Evolutionary conservation across 768 basidiomycete genomes (phyloP).

Genomic region (Tremella fuciformis): DNA sequence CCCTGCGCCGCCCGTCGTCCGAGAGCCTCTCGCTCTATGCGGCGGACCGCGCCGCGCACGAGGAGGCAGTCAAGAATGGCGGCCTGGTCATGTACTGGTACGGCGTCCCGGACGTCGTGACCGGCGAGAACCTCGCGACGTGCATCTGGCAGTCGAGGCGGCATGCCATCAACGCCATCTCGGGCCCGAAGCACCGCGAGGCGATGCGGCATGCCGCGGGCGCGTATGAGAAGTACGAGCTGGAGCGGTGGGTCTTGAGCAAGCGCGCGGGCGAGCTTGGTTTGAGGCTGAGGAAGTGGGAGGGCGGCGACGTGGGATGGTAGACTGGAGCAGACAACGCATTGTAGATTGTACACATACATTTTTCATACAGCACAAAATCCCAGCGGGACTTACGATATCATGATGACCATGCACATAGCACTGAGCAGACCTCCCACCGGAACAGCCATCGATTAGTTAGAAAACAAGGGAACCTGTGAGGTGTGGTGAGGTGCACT

Average conservation of each 20-base stretch:
- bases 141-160: constrained; percentile 79
- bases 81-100: constrained; percentile 90
- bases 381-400: no score
- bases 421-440: no score
- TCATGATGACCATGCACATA: no score
- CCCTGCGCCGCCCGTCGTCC: constrained; percentile 59
- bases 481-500: no score
- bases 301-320: constrained; percentile 69
- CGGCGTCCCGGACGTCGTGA: constrained; percentile 66
- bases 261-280: constrained; percentile 63
- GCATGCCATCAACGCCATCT: constrained; percentile 76
- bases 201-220: constrained; percentile 72
- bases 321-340: constrained; percentile 41
- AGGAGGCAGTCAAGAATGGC: constrained; percentile 78
- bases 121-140: constrained; percentile 85
- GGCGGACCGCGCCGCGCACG: constrained; percentile 81
- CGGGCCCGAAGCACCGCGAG: constrained; percentile 71
- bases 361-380: no score
- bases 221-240: constrained; percentile 68
- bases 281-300: constrained; percentile 63
- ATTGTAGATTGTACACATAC: no score
- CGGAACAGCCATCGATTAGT: no score
- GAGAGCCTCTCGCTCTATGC: constrained; percentile 61
- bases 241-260: constrained; percentile 71
- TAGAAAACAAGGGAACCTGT: no score